Conservation (phyloP, 331 rosid genomes). For the Dryas integrifolia region DNA sequence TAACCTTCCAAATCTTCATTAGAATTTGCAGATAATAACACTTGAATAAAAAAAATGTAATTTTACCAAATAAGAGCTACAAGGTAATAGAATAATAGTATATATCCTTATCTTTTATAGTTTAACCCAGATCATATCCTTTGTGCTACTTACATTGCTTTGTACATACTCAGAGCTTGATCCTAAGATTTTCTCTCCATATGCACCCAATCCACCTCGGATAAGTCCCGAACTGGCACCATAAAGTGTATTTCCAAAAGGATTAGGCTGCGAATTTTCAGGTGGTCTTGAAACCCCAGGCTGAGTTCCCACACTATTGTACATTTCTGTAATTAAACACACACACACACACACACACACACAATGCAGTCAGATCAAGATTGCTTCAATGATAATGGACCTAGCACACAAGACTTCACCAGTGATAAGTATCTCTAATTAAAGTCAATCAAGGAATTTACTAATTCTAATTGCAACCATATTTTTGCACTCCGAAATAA, state of each 20-base stretch:
- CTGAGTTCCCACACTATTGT: slow-evolving; percentile 55
- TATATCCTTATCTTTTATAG: neutral
- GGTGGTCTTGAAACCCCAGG: slow-evolving; percentile 53
- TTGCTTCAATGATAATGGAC: neutral
- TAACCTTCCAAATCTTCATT: neutral
- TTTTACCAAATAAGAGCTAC: too few species aligned
- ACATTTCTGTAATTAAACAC: slow-evolving; percentile 48
- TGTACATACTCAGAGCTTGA: slow-evolving; percentile 88
- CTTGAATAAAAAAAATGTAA: neutral
- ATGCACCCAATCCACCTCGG: slow-evolving; percentile 87
- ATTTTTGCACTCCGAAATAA: too few species aligned
- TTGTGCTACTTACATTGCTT: slow-evolving; percentile 66
- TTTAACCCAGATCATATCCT: neutral
- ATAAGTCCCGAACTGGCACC: slow-evolving; percentile 85
- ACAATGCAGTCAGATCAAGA: neutral
- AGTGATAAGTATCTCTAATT: too few species aligned
- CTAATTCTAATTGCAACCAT: too few species aligned
- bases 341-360: neutral
- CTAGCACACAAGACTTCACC: neutral
- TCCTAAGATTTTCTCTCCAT: slow-evolving; percentile 79
- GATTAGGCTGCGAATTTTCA: slow-evolving; percentile 54
- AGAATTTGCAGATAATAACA: neutral
- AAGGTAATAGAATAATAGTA: neutral
- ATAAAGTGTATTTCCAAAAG: slow-evolving; percentile 69
- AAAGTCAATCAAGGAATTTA: neutral